phyloP scores from a whole-genome alignment of 75 land plant genomes.

The Selaginella tamariscina region DNA sequence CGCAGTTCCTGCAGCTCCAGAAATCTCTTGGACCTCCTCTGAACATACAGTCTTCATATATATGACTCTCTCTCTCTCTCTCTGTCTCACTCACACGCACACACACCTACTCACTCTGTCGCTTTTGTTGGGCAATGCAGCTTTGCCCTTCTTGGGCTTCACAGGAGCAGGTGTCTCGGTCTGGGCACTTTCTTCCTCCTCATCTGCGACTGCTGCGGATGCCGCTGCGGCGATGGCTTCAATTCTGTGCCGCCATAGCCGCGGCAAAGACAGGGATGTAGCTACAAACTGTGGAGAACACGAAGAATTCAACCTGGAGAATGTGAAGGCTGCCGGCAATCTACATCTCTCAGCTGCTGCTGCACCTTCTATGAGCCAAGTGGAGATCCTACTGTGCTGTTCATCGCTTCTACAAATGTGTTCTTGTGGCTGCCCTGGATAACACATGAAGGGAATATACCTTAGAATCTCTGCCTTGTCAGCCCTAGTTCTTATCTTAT shows the following conservation, averaged over 20 bases:
- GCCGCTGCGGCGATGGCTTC: background rate
- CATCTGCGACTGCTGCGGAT: constrained; percentile 14
- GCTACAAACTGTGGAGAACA: background rate
- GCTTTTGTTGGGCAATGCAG: constrained; percentile 66
- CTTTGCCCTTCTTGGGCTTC: constrained; percentile 88
- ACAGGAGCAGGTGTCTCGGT: constrained; percentile 34
- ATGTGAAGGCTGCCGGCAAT: background rate
- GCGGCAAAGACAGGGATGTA: background rate
- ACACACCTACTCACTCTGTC: constrained; percentile 47
- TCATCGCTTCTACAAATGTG: no score
- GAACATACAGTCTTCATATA: constrained; percentile 12
- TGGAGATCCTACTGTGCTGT: no score
- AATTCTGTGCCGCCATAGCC: background rate
- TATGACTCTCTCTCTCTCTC: no score
- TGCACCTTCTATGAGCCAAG: no score
- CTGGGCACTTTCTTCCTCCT: constrained; percentile 14
- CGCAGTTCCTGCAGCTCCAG: constrained; percentile 85
- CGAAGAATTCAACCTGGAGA: background rate
- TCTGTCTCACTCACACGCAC: no score
- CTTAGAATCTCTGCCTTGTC: no score
- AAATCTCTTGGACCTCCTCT: constrained; percentile 88
- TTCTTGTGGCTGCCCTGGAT: no score
- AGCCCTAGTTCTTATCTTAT: no score
- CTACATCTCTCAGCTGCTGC: no score
- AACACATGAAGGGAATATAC: no score